Evolutionary conservation across 306 rosid genomes (phyloP).

Genomic region (Prunus mongolica): DNA sequence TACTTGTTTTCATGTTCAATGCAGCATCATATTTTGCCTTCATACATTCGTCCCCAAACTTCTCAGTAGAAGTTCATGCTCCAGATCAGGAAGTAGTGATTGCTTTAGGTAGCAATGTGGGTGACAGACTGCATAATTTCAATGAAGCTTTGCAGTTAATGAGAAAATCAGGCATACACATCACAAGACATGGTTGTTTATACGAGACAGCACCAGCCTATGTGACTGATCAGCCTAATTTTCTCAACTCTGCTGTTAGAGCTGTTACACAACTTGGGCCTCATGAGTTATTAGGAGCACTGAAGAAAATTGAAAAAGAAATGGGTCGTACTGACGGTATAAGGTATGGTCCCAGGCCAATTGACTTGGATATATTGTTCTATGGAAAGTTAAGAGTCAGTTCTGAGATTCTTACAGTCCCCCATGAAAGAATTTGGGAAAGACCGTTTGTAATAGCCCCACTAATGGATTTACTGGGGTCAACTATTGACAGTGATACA

Average conservation of each 20-base stretch:
- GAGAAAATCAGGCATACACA: conserved; percentile 63
- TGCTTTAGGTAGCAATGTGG: conserved; percentile 92
- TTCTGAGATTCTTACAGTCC: conserved; percentile 63
- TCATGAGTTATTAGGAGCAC: conserved; percentile 63
- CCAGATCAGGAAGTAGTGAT: conserved; percentile 82
- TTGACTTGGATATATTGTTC: conserved; percentile 85
- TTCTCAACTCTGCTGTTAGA: conserved; percentile 88
- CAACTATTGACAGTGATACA: conserved; percentile 52
- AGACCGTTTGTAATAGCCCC: conserved; percentile 95
- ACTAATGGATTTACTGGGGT: conserved; percentile 74
- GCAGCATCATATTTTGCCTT: conserved; percentile 42
- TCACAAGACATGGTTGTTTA: conserved; percentile 75
- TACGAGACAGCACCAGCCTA: conserved; percentile 94
- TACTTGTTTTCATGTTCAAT: conserved; percentile 25
- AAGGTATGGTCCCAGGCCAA: conserved; percentile 93
- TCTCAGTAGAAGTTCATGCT: conserved; percentile 53
- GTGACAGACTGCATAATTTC: conserved; percentile 71
- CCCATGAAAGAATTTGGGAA: conserved; percentile 96
- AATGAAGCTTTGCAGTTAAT: conserved; percentile 70
- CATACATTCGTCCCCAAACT: conserved; percentile 38
- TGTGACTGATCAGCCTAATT: conserved; percentile 77
- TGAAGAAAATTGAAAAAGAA: conserved; percentile 72
- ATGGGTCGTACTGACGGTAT: conserved; percentile 69
- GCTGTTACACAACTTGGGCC: conserved; percentile 82
- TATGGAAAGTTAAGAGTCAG: conserved; percentile 65